A percentile compares a stretch with the other conserved stretches of the same genome.
Evolutionary conservation across 2,329 filamentous ascomycete species (phyloP).

Genomic region (Aspergillus sp.): DNA sequence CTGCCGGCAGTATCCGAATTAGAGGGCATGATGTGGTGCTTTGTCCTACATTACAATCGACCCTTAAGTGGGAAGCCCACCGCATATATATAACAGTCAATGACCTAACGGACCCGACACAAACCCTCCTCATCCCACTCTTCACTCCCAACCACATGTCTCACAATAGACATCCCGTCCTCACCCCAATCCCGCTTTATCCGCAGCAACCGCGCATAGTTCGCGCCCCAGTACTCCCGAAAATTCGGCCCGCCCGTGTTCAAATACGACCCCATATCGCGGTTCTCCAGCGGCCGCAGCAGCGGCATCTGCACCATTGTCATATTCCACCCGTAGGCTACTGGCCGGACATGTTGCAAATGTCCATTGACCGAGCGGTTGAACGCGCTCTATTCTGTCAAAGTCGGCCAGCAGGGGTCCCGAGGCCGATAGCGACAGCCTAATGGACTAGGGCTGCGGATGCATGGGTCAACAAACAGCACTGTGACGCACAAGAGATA

Average conservation of each 20-base stretch:
- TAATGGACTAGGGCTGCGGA: not conserved
- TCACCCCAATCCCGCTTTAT: slow-evolving; percentile 33
- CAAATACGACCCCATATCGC: slow-evolving; percentile 31
- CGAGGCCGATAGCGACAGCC: slow-evolving; percentile 20
- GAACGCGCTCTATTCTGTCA: slow-evolving; percentile 31
- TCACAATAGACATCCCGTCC: slow-evolving; percentile 24
- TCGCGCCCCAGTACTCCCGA: slow-evolving; percentile 41
- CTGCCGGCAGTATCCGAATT: too few species aligned
- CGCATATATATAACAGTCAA: not conserved
- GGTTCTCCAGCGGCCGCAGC: slow-evolving; percentile 18
- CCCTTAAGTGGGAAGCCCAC: not conserved
- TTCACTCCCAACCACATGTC: slow-evolving; percentile 22
- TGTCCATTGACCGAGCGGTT: slow-evolving; percentile 38
- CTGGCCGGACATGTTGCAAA: slow-evolving; percentile 30
- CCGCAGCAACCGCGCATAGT: slow-evolving; percentile 26
- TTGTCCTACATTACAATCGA: not conserved
- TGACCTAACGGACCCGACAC: slow-evolving; percentile 8
- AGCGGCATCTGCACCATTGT: slow-evolving; percentile 27
- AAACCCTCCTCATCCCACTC: slow-evolving; percentile 24
- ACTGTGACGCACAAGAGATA: not conserved
- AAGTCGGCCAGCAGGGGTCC: slow-evolving; percentile 37
- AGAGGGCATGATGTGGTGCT: too few species aligned
- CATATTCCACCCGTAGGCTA: slow-evolving; percentile 35
- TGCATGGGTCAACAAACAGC: not conserved
- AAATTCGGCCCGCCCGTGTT: slow-evolving; percentile 41